A percentile compares a stretch with the other conserved stretches of the same genome.
These are phyloP conservation scores for Termitomyces titanicus DNA, from an alignment of 768 basidiomycete species.

Conservation along the genomic window DNA sequence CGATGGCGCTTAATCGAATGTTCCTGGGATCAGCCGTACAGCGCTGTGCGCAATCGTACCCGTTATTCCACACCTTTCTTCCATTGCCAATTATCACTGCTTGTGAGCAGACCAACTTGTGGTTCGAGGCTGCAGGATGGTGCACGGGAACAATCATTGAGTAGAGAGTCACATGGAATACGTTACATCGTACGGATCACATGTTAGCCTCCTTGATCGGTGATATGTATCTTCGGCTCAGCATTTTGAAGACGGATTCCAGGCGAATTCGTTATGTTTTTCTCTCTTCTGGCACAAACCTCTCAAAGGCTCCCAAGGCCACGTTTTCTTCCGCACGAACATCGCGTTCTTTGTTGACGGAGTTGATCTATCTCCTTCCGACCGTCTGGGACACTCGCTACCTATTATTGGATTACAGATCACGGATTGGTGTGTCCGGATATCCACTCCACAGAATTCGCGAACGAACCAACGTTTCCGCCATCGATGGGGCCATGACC, in stretches of 20 bases:
- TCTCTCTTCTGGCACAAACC: conserved; percentile 9
- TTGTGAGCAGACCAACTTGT: conserved; percentile 18
- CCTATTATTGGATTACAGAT: conserved; percentile 5
- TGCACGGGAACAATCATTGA: conserved; percentile 13
- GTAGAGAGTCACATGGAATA: conserved; percentile 20
- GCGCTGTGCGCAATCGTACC: conserved; percentile 21
- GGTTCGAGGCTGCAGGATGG: conserved; percentile 24
- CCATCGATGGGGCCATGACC: conserved; percentile 25
- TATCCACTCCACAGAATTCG: conserved; percentile 14
- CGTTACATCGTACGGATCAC: conserved; percentile 25
- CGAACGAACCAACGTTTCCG: conserved; percentile 20
- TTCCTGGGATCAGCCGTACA: conserved; percentile 16
- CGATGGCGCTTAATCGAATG: conserved; percentile 15
- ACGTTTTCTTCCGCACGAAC: conserved; percentile 25
- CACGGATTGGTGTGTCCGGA: conserved; percentile 2
- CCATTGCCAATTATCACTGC: conserved; percentile 9
- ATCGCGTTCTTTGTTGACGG: conserved; percentile 18
- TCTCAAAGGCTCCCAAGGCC: conserved; percentile 8
- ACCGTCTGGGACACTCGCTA: conserved; percentile 4
- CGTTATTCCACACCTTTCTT: conserved; percentile 5
- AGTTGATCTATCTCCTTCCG: conserved; percentile 23
- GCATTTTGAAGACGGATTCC: conserved; percentile 29
- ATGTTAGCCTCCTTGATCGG: conserved; percentile 43
- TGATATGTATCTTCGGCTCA: conserved; percentile 29
- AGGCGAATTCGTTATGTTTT: conserved; percentile 25